Evolutionary conservation across 2,329 filamentous ascomycete species (phyloP), one percentile per base, ranked within the genome.

Genomic region (Xylaria sp.): DNA sequence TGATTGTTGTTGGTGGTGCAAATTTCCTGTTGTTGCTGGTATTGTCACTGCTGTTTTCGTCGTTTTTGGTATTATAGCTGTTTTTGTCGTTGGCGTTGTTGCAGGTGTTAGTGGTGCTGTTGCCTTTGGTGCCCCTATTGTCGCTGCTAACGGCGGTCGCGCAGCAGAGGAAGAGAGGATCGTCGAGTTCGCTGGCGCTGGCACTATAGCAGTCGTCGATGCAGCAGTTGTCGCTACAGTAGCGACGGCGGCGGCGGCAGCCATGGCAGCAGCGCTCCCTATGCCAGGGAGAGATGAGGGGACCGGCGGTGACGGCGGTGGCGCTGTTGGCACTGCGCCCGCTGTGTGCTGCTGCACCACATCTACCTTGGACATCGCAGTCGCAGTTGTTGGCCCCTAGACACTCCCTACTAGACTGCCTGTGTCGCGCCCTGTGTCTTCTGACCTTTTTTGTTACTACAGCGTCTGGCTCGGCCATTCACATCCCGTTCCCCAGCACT

Each of bases 271-370:
- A 10, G 33, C 75, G 71, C 74, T 73, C 70, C 72, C 71, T 46
- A 36, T 36, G 8, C 33, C 33, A 36, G 33, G 33, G 33, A 76
- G 73, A 52, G 71, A 43, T 18, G 41, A 74, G 72, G 75, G 72
- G 74, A 76, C 76, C 71, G 78, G 75, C 72, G 72, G 74, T 69
- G 41, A n/a, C 41, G 41, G 75, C 72, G 72, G 74, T 69, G 41
- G 41, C 33, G 33, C 33, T 8, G 33, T 10, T n/a, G 41, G 13
- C 18, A 70, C 71, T 70, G 76, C 75, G 70, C 73, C 75, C 73
- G 75, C 75, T 73, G 75, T 74, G 74, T 74, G 75, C 75, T 77
- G 77, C 75, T 77, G 77, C 75, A 78, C 77, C 74, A 79, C 77
- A 62, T 79, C 76, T 59, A 77, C 75, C 68, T 77, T 77, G 72